Evolutionary conservation across 306 rosid species (phyloP).

Genomic region (Acacia melanoxylon): DNA sequence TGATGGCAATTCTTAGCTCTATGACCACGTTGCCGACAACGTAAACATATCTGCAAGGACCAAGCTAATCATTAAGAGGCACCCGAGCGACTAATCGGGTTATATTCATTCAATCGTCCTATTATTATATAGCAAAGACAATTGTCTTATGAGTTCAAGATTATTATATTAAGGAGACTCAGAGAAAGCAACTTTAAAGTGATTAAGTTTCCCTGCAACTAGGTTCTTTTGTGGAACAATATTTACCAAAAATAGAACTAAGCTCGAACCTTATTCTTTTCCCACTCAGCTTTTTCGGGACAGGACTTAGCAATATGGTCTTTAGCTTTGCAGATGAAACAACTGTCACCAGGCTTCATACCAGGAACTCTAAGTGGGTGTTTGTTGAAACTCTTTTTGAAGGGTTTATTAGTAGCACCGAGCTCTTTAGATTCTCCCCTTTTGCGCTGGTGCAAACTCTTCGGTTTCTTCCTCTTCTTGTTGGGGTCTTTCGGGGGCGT

Average conservation of each 20-base stretch:
- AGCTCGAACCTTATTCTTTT: conserved; percentile 49
- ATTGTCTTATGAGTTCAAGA: neutral
- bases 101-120: neutral
- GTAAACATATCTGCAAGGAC: conserved; percentile 71
- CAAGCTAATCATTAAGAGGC: conserved; percentile 3
- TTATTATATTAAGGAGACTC: neutral
- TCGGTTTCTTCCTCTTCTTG: conserved; percentile 33
- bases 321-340: conserved; percentile 72
- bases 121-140: neutral
- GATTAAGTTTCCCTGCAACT: neutral
- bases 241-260: neutral
- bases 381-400: conserved; percentile 38
- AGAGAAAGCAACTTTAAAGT: neutral
- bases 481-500: conserved; percentile 54
- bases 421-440: conserved; percentile 38
- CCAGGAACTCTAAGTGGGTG: conserved; percentile 93
- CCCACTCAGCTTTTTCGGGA: conserved; percentile 71
- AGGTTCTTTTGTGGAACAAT: neutral
- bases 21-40: conserved; percentile 86
- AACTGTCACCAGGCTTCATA: conserved; percentile 89
- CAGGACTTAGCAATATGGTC: conserved; percentile 89
- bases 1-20: conserved; percentile 78
- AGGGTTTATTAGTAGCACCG: conserved; percentile 30
- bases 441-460: conserved; percentile 42
- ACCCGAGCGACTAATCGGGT: neutral